phyloP scores from a whole-genome alignment of 305 asterid genomes.

The Plantago rigida region DNA sequence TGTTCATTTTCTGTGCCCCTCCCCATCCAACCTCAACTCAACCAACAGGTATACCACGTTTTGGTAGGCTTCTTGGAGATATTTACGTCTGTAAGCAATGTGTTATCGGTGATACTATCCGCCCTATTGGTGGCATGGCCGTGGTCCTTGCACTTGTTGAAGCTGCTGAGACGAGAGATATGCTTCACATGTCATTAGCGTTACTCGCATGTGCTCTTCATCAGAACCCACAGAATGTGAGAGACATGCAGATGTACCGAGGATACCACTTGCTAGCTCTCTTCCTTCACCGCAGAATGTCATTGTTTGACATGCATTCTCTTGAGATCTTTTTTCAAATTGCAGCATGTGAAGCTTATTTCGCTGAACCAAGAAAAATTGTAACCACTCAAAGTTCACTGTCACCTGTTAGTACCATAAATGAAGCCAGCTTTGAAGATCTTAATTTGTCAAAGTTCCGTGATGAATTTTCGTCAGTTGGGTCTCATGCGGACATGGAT shows the following conservation, averaged over 20 bases:
- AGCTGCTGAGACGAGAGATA: slow-evolving; percentile 94
- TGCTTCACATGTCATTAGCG: slow-evolving; percentile 95
- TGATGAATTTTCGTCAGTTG: slow-evolving; percentile 85
- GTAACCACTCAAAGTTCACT: slow-evolving; percentile 36
- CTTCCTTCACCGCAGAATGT: slow-evolving; percentile 86
- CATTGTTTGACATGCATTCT: slow-evolving; percentile 94
- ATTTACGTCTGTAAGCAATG: slow-evolving; percentile 77
- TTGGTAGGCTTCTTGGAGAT: slow-evolving; percentile 93
- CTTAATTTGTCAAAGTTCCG: slow-evolving; percentile 69
- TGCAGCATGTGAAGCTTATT: slow-evolving; percentile 97
- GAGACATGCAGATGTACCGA: slow-evolving; percentile 90
- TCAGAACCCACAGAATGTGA: slow-evolving; percentile 92
- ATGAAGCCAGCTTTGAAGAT: slow-evolving; percentile 65
- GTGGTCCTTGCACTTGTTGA: slow-evolving; percentile 94
- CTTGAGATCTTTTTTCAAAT: slow-evolving; percentile 95
- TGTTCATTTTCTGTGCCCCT: slow-evolving; percentile 24
- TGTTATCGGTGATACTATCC: slow-evolving; percentile 85
- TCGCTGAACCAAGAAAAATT: slow-evolving; percentile 74
- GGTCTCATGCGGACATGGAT: slow-evolving; percentile 88
- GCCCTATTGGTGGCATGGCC: slow-evolving; percentile 91
- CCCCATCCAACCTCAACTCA: slow-evolving; percentile 19
- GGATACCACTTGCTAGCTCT: slow-evolving; percentile 96
- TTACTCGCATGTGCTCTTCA: slow-evolving; percentile 83
- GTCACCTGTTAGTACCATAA: slow-evolving; percentile 47
- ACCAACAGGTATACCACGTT: slow-evolving; percentile 83